Evolutionary conservation across 164 flowering plant genomes (phyloP).

Genomic region (Vitis rotundifolia): DNA sequence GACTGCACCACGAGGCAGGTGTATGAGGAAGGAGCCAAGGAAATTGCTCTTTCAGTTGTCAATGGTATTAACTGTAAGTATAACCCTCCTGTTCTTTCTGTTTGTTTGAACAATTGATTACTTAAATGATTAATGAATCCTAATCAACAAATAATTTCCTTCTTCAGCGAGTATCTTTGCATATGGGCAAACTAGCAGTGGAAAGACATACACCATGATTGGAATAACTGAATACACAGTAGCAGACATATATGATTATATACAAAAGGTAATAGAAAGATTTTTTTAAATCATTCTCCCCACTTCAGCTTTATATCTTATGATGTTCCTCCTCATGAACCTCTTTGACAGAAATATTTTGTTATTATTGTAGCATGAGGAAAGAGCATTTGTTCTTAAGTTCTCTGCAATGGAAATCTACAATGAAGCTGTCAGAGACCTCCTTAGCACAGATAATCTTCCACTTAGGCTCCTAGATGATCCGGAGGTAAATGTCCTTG

Average conservation of each 20-base stretch:
- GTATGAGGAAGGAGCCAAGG: slow-evolving; percentile 67
- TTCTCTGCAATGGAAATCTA: slow-evolving; percentile 99
- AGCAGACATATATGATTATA: slow-evolving; percentile 81
- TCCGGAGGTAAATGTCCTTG: slow-evolving; percentile 67
- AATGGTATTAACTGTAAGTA: slow-evolving; percentile 73
- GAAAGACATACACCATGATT: slow-evolving; percentile 94
- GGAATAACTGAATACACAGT: slow-evolving; percentile 83
- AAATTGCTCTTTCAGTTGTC: slow-evolving; percentile 66
- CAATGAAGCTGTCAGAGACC: slow-evolving; percentile 91
- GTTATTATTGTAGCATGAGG: slow-evolving; percentile 50
- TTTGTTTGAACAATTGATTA: background rate
- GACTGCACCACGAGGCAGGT: slow-evolving; percentile 55
- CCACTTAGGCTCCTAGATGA: slow-evolving; percentile 90
- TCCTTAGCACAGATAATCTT: slow-evolving; percentile 62
- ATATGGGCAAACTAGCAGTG: slow-evolving; percentile 99
- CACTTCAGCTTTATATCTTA: background rate
- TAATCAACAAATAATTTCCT: background rate
- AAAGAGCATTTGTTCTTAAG: slow-evolving; percentile 82
- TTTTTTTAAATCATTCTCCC: background rate
- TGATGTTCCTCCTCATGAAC: background rate
- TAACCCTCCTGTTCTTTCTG: background rate
- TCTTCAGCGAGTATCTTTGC: slow-evolving; percentile 90
- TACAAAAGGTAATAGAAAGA: slow-evolving; percentile 50
- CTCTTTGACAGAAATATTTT: background rate
- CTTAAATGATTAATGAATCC: too few relatives aligned